phyloP scores from a whole-genome alignment of 345 rosid species.

The Euphorbia peplus region DNA sequence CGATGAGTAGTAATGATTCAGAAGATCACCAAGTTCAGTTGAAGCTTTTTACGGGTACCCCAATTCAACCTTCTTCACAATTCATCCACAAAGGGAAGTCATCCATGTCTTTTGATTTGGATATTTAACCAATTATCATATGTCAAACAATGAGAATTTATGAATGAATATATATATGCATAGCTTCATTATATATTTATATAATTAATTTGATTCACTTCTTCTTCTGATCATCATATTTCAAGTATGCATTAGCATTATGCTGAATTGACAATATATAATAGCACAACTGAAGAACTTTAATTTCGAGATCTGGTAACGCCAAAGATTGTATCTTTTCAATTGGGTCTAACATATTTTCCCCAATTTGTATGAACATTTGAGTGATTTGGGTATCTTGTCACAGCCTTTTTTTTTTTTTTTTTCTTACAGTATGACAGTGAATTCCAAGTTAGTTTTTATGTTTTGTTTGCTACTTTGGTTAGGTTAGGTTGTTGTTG shows the following conservation, averaged over 20 bases:
- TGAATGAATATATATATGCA: too few relatives aligned
- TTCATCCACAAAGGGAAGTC: slow-evolving; percentile 43
- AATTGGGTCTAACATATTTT: background rate
- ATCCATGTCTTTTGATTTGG: slow-evolving; percentile 48
- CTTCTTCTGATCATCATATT: too few relatives aligned
- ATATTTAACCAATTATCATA: slow-evolving; percentile 19
- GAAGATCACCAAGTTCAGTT: slow-evolving; percentile 30
- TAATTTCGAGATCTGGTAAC: too few relatives aligned
- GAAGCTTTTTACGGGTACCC: slow-evolving; percentile 42
- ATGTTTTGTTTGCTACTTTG: slow-evolving; percentile 6
- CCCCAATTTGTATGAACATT: too few relatives aligned
- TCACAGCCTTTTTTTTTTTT: too few relatives aligned
- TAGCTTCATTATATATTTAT: too few relatives aligned
- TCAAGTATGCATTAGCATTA: too few relatives aligned
- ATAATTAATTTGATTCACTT: background rate
- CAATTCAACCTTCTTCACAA: slow-evolving; percentile 18
- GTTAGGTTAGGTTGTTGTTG: slow-evolving; percentile 37
- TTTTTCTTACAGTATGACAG: too few relatives aligned
- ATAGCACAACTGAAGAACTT: too few relatives aligned
- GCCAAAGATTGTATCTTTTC: too few relatives aligned
- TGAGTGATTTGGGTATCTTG: too few relatives aligned
- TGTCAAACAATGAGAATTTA: background rate
- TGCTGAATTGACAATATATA: too few relatives aligned
- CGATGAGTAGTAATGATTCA: slow-evolving; percentile 26
- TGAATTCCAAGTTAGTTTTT: background rate